A percentile compares a stretch with the other conserved stretches of the same genome.
phyloP scores from a whole-genome alignment of 805 yeast genomes.

The Tetrapisispora nanseiensis region DNA sequence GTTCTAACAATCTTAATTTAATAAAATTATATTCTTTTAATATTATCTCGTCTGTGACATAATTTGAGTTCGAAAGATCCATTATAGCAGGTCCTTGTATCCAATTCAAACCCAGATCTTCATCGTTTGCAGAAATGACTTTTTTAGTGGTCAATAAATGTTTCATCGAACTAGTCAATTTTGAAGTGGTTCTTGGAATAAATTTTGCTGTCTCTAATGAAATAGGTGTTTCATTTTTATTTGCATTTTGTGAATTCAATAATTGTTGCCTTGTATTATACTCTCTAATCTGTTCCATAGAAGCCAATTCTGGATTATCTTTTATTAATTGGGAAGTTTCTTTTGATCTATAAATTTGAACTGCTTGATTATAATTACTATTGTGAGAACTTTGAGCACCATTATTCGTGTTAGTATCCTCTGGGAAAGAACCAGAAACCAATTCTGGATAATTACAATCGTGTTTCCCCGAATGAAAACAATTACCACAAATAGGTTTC shows the following conservation, averaged over 20 bases:
- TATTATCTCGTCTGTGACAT: constrained; percentile 18
- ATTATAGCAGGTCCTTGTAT: constrained; percentile 27
- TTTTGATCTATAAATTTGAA: constrained; percentile 4
- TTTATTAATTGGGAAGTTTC: constrained; percentile 5
- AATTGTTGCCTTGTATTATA: constrained; percentile 23
- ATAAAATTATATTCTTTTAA: constrained; percentile 22
- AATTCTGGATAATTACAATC: constrained; percentile 25
- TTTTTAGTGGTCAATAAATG: constrained; percentile 16
- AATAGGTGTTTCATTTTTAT: constrained; percentile 12
- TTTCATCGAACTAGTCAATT: constrained; percentile 5
- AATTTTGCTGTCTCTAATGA: constrained; percentile 15
- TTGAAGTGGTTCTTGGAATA: constrained; percentile 14
- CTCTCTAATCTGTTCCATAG: constrained; percentile 24
- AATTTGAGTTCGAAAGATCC: constrained; percentile 18
- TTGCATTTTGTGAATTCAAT: constrained; percentile 14
- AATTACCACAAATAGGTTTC: constrained; percentile 35
- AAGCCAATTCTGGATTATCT: constrained; percentile 5
- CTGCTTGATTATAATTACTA: constrained; percentile 1
- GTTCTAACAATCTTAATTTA: constrained; percentile 20
- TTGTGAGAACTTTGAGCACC: not conserved
- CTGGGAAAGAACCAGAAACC: constrained; percentile 11
- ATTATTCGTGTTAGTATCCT: constrained; percentile 8
- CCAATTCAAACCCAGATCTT: constrained; percentile 16
- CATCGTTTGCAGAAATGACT: constrained; percentile 13
- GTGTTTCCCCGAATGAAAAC: constrained; percentile 20